Evolutionary conservation across 208 protist genomes (phyloP), one percentile per base, ranked within the genome.

Genomic region (Leishmania tarentolae): DNA sequence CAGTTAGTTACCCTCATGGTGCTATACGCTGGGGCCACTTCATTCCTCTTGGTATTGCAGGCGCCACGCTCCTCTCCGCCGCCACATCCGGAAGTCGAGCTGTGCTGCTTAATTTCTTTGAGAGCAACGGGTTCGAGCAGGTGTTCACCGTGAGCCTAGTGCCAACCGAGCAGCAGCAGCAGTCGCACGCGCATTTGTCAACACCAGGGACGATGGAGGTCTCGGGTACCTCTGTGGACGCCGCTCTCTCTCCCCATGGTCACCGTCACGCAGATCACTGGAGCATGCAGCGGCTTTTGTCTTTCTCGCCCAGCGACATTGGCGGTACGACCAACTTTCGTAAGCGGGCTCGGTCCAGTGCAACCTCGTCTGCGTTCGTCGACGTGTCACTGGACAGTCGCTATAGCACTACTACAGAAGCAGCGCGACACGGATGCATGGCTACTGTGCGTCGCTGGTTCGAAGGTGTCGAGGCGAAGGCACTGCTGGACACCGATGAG

Each of bases 31-130:
- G 84, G 83, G 91, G 91, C 50, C 85, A 76, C 42, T 93, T 90
- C 75, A 91, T 93, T 28, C 92, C 92, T 0, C 88, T 96, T 11
- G 92, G 87, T 21, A 93, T 96, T 75, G 92, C 85, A 5, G 83
- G 86, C 44, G 76, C 88, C 42, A 78, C 81, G 0, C 84, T 92
- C 68, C 42, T 92, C 24, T 89, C 90, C 42, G 74, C 86, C 24
- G 80, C 85, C 35, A 88, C 90, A 2, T 78, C 81, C 3, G 84
- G 82, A 53, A 90, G 85, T 28, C 81, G 87, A 50, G 76, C 83
- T 0, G 82, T 87, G 35, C 85, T 96, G 52, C 61, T 86, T 66
- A 63, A 87, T 9, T 88, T 90, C 73, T 96, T 94, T 77, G 76
- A 83, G 61, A 52, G 78, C 44, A 46, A 83, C 61, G 90, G 87